phyloP scores from a whole-genome alignment of 2,329 filamentous ascomycete species.

The Onygena corvina region DNA sequence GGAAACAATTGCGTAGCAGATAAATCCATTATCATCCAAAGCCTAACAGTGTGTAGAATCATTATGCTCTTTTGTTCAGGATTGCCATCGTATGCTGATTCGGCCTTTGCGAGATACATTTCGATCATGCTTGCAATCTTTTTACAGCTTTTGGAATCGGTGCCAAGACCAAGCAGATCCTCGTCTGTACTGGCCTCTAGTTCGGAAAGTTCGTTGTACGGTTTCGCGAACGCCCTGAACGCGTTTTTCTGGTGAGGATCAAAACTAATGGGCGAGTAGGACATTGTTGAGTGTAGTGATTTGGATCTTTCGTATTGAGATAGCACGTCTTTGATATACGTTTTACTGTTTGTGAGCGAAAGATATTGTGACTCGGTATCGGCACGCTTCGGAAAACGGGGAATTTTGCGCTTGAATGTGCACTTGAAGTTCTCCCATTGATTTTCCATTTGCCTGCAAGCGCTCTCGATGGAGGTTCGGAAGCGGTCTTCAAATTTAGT shows the following conservation, averaged over 20 bases:
- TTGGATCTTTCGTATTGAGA: not conserved
- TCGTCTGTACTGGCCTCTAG: conserved; percentile 14
- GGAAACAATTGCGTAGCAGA: conserved; percentile 33
- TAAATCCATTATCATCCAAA: conserved; percentile 48
- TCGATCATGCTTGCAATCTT: conserved; percentile 26
- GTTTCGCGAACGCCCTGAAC: conserved; percentile 16
- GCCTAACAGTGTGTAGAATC: conserved; percentile 44
- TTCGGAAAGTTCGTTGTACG: conserved; percentile 19
- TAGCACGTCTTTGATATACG: conserved; percentile 8
- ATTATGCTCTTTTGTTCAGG: conserved; percentile 42
- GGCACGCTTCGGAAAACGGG: conserved; percentile 31
- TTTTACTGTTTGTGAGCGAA: conserved; percentile 32
- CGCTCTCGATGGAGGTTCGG: conserved; percentile 21
- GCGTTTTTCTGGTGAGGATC: not conserved
- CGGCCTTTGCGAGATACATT: conserved; percentile 26
- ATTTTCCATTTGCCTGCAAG: conserved; percentile 23
- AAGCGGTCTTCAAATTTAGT: conserved; percentile 21
- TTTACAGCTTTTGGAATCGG: conserved; percentile 19
- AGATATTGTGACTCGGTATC: conserved; percentile 25
- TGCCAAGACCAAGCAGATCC: conserved; percentile 7
- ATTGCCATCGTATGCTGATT: conserved; percentile 32
- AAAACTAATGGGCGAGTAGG: not conserved
- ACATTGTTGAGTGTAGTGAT: not conserved
- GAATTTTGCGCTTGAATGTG: conserved; percentile 31
- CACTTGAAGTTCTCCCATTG: conserved; percentile 35